Base-by-base conservation (phyloP, 495 filamentous ascomycete species). In the Aspergillus sparsus region DNA sequence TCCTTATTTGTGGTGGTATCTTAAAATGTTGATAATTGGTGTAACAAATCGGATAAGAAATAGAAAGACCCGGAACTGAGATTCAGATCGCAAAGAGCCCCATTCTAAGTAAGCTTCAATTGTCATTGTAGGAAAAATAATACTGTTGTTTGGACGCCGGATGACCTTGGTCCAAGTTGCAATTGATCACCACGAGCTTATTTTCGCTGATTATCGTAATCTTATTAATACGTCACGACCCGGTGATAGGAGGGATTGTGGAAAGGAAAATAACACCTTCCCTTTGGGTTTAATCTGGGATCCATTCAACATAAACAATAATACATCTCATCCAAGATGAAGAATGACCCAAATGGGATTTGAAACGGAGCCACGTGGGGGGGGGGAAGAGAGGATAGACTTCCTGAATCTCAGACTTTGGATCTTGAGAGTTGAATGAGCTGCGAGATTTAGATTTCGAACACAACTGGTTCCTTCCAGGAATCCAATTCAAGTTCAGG, bases 351-450 rank as follows among this genome's bases (percentile, higher is more conserved):
- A 37, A 33, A 49, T n/a, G n/a, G 10, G 49, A 49, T 53, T 49
- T 33, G 57, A 60, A 60, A 60, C 58, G 21, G 16, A 41, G 42
- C 50, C 58, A 60, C 58, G 58, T 60, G 50, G 50, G 32, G 21
- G 42, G 33, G 27, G 18, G 27, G 16, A 47, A 7, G 32, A n/a
- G 42, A 41, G 27, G 18, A 47, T 47, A 47, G n/a, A 47, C 44
- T 21, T 47, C 44, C 9, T 47, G 44, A 21, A 47, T 42, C 39
- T 42, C 39, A 37, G 46, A 39, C 46, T 36, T 31, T 39, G 27
- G 8, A 13, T 34, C 13, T 45, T 47, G 39, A 35, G 36, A n/a
- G 35, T 52, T 50, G 39, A 34, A 42, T 21, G 35, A 16, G 34
- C 32, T 27, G 41, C 42, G 32, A 32, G 31, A 33, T 59, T 21